These are phyloP conservation scores for Thermomucor indicae-seudaticae DNA, from an alignment of 371 early-diverging fungal species.

Conservation along the genomic window DNA sequence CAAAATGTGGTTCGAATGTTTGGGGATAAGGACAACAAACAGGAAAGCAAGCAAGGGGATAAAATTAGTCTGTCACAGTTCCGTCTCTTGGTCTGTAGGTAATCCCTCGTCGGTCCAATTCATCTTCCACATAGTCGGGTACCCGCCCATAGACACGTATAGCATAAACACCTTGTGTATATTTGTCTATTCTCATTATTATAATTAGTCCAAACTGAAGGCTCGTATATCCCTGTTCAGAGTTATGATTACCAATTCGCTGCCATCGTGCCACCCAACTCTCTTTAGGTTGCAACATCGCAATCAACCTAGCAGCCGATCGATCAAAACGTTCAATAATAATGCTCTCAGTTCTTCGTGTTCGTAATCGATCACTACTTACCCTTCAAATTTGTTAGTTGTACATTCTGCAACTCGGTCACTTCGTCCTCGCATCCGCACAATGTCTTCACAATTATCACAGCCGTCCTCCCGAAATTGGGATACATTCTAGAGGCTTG, in stretches of 20 bases:
- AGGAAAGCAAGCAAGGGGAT: no score
- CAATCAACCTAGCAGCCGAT: constrained; percentile 52
- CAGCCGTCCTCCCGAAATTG: constrained; percentile 84
- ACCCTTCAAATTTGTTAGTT: constrained; percentile 85
- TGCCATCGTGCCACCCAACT: constrained; percentile 93
- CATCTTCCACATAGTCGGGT: constrained; percentile 85
- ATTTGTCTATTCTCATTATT: constrained; percentile 62
- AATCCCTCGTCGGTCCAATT: constrained; percentile 72
- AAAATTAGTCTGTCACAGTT: constrained; percentile 29
- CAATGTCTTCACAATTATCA: constrained; percentile 88
- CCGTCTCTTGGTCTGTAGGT: constrained; percentile 87
- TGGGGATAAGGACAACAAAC: no score
- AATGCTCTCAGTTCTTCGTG: neutral
- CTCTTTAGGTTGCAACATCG: constrained; percentile 74
- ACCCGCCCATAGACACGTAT: constrained; percentile 85
- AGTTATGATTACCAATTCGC: constrained; percentile 54
- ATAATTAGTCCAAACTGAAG: neutral
- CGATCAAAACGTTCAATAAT: neutral
- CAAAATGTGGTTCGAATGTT: no score
- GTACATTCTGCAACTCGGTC: constrained; percentile 85
- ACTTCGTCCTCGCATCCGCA: constrained; percentile 67
- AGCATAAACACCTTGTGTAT: constrained; percentile 85
- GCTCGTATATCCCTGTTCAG: neutral
- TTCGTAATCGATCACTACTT: constrained; percentile 3
- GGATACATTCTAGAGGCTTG: constrained; percentile 49